phyloP scores from a whole-genome alignment of 2,329 filamentous ascomycete species.

The Clarireedia paspali region DNA sequence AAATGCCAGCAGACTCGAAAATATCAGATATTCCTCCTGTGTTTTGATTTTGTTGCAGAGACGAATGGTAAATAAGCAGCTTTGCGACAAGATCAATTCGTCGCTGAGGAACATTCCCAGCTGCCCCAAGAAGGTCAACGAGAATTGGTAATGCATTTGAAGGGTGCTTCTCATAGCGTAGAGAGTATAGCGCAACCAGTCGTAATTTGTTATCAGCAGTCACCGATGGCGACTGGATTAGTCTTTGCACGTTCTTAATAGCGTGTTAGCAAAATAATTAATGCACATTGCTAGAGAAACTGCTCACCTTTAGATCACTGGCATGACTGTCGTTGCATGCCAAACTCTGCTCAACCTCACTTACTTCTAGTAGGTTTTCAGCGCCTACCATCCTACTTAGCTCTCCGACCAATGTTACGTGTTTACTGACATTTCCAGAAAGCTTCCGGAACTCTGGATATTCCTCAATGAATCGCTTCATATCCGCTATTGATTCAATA shows the following conservation, averaged over 20 bases:
- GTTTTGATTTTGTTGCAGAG: conserved; percentile 70
- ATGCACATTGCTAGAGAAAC: neutral
- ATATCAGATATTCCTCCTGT: conserved; percentile 79
- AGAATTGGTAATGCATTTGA: conserved; percentile 79
- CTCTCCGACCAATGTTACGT: conserved; percentile 92
- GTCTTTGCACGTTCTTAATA: conserved; percentile 66
- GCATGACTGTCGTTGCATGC: conserved; percentile 96
- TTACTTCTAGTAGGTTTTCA: conserved; percentile 88
- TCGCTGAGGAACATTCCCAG: conserved; percentile 69
- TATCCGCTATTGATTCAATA: conserved; percentile 93
- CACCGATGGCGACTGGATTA: conserved; percentile 75
- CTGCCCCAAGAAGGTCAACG: conserved; percentile 76
- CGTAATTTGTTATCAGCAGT: conserved; percentile 78
- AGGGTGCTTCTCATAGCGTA: conserved; percentile 83
- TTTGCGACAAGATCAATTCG: conserved; percentile 75
- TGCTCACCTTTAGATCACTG: conserved; percentile 73
- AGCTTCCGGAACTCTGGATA: conserved; percentile 97
- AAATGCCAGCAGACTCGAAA: conserved; percentile 86
- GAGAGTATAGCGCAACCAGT: conserved; percentile 86
- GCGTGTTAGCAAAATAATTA: conserved; percentile 11
- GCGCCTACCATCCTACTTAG: conserved; percentile 80
- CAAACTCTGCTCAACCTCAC: conserved; percentile 91
- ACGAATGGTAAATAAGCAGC: conserved; percentile 77
- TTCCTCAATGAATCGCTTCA: conserved; percentile 99
- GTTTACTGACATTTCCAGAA: conserved; percentile 96